These are phyloP conservation scores for Dothideomycetidae sp. DNA, from an alignment of 2,329 filamentous ascomycete species.

Conservation along the genomic window DNA sequence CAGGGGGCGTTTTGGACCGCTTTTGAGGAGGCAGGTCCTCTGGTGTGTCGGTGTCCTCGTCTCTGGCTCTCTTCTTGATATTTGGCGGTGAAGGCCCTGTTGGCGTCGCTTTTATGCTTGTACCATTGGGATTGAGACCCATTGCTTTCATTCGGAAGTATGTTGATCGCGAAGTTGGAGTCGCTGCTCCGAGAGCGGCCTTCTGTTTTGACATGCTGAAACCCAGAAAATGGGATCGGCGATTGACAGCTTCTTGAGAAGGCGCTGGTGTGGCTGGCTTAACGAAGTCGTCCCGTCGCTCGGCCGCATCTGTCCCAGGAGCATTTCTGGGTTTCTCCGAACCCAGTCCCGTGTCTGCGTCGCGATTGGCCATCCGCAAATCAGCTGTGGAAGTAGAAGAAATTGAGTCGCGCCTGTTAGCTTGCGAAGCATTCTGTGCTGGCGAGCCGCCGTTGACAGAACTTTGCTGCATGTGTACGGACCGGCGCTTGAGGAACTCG, in stretches of 20 bases:
- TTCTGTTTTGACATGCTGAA: conserved; percentile 13
- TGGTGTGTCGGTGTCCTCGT: conserved; percentile 9
- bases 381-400: background rate
- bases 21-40: conserved; percentile 6
- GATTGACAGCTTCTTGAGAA: conserved; percentile 7
- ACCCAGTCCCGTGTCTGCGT: background rate
- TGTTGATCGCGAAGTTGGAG: conserved; percentile 19
- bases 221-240: conserved; percentile 20
- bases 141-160: conserved; percentile 38
- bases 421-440: conserved; percentile 3
- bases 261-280: conserved; percentile 12
- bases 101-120: conserved; percentile 19
- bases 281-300: conserved; percentile 14
- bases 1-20: conserved; percentile 4
- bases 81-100: conserved; percentile 8
- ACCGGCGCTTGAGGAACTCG: conserved; percentile 13
- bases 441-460: conserved; percentile 13
- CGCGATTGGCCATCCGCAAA: background rate
- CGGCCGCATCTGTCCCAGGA: conserved; percentile 13
- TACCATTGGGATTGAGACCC: conserved; percentile 29
- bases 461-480: conserved; percentile 15
- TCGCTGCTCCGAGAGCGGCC: conserved; percentile 6
- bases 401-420: conserved; percentile 7
- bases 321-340: background rate
- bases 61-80: conserved; percentile 11